Conservation (phyloP, 306 rosid genomes). For the Hippophae gyantsensis region DNA sequence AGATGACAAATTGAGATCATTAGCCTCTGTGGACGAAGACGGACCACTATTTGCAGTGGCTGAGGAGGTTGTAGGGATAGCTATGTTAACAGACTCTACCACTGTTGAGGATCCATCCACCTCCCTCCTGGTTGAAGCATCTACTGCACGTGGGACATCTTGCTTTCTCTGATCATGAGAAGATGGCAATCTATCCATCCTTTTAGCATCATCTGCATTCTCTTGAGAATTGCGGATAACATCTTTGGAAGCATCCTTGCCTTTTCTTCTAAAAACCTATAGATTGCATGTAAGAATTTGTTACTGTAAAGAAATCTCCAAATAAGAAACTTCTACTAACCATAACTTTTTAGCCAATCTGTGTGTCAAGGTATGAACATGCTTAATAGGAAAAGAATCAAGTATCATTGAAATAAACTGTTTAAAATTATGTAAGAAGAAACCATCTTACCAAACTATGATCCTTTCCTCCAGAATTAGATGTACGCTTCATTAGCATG, state of each 20-base stretch:
- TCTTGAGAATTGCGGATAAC: conserved; percentile 54
- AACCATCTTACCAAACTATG: conserved; percentile 43
- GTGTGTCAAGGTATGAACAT: conserved; percentile 1
- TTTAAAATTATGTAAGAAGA: background rate
- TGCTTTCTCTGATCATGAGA: conserved; percentile 63
- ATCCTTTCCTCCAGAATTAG: conserved; percentile 70
- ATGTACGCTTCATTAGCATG: conserved; percentile 65
- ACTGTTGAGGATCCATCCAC: conserved; percentile 41
- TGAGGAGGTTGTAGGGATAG: conserved; percentile 39
- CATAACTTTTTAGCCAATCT: conserved; percentile 6
- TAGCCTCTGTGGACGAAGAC: conserved; percentile 57
- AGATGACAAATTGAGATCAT: conserved; percentile 52
- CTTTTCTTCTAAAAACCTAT: conserved; percentile 67
- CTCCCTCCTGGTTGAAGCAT: conserved; percentile 54
- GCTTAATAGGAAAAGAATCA: background rate
- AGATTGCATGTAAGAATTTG: conserved; percentile 6
- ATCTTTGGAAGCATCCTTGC: conserved; percentile 68
- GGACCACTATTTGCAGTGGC: conserved; percentile 56
- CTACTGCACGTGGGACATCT: conserved; percentile 35
- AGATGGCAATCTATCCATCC: conserved; percentile 43
- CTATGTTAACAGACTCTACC: conserved; percentile 38
- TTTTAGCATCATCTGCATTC: conserved; percentile 64
- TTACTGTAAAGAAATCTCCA: background rate
- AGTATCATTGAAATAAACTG: background rate
- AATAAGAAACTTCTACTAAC: background rate